A percentile compares a stretch with the other conserved stretches of the same genome.
phyloP scores from a whole-genome alignment of 495 filamentous ascomycete genomes.

The Aspergillus baeticus region DNA sequence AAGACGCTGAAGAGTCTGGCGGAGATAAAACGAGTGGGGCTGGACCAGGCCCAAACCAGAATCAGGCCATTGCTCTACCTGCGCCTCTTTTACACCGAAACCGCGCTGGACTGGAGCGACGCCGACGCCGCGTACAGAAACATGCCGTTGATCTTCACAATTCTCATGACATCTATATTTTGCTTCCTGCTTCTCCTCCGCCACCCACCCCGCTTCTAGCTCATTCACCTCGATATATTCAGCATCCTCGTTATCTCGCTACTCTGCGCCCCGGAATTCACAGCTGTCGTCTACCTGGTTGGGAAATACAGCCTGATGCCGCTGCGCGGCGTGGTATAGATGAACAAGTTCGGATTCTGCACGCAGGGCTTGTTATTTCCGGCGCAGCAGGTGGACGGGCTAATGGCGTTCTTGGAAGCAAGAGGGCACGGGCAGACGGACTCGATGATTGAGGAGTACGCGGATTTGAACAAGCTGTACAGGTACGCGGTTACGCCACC shows the following conservation, averaged over 20 bases:
- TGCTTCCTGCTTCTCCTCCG: constrained; percentile 17
- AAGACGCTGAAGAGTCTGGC: constrained; percentile 37
- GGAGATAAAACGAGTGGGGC: constrained; percentile 23
- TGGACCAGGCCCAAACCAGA: no score
- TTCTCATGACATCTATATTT: constrained; percentile 19
- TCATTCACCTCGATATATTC: constrained; percentile 29
- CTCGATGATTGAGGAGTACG: constrained; percentile 37
- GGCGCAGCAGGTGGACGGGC: constrained; percentile 26
- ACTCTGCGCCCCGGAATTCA: constrained; percentile 41
- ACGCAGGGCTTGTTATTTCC: constrained; percentile 47
- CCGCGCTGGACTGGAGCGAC: constrained; percentile 35
- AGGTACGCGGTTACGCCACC: constrained; percentile 33
- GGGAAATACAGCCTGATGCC: constrained; percentile 45
- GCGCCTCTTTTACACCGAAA: constrained; percentile 50
- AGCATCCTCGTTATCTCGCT: constrained; percentile 35
- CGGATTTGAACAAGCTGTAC: constrained; percentile 20
- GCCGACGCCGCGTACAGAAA: constrained; percentile 39
- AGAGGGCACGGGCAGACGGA: constrained; percentile 30
- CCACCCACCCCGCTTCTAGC: constrained; percentile 10
- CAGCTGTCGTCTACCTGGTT: constrained; percentile 41
- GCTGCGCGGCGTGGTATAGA: constrained; percentile 35
- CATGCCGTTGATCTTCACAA: constrained; percentile 35
- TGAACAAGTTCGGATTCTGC: constrained; percentile 44
- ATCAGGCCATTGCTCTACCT: constrained; percentile 43
- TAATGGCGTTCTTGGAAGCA: constrained; percentile 21